phyloP scores from a whole-genome alignment of 2,329 filamentous ascomycete genomes.

The Orbilia ellipsospora region DNA sequence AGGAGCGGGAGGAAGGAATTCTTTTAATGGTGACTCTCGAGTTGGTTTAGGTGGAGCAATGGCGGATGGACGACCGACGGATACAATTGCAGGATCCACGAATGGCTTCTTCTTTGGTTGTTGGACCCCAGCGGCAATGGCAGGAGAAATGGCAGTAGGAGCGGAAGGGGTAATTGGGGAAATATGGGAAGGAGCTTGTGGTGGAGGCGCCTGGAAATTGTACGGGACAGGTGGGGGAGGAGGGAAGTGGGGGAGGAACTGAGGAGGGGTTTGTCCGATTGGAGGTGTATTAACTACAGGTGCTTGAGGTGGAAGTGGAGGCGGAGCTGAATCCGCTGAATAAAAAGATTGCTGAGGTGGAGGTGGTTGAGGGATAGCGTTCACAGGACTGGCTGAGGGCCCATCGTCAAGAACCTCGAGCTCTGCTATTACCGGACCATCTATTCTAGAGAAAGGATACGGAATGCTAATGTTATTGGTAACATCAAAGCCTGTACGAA shows the following conservation, averaged over 20 bases:
- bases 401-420: constrained; percentile 66
- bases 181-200: constrained; percentile 8
- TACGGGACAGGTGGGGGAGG: constrained; percentile 23
- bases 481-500: constrained; percentile 67
- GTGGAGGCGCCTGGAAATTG: constrained; percentile 10
- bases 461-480: constrained; percentile 68
- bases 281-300: constrained; percentile 12
- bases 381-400: constrained; percentile 13
- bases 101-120: constrained; percentile 53
- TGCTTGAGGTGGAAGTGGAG: constrained; percentile 7
- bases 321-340: too few relatives aligned
- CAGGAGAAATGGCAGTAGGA: constrained; percentile 31
- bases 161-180: constrained; percentile 13
- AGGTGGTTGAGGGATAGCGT: constrained; percentile 48
- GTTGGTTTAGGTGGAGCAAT: constrained; percentile 20
- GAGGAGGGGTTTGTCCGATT: constrained; percentile 13
- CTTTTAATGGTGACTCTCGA: constrained; percentile 20
- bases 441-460: constrained; percentile 68
- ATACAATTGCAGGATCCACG: constrained; percentile 59
- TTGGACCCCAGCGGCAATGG: constrained; percentile 10
- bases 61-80: constrained; percentile 55
- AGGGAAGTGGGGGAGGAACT: neutral
- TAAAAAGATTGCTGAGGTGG: constrained; percentile 22
- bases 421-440: constrained; percentile 71
- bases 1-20: constrained; percentile 29